Conservation (phyloP, 2,329 filamentous ascomycete species). For the Alternaria sp. region DNA sequence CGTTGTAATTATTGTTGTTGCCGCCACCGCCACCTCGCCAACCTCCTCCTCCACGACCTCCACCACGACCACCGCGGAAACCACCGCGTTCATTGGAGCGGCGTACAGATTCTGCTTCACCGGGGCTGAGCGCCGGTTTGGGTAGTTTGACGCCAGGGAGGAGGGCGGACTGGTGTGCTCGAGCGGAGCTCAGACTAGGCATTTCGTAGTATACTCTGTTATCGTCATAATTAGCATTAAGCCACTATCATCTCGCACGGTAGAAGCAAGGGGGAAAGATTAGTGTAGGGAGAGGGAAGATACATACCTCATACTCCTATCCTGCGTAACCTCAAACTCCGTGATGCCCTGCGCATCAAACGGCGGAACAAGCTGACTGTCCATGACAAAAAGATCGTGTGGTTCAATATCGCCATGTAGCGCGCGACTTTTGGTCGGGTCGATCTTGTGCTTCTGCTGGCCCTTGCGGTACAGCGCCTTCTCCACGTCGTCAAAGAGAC, state of each 20-base stretch:
- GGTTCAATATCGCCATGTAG: constrained; percentile 83
- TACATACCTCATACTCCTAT: constrained; percentile 84
- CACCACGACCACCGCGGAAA: constrained; percentile 29
- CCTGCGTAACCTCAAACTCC: constrained; percentile 43
- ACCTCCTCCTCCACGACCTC: constrained; percentile 25
- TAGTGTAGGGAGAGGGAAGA: no score
- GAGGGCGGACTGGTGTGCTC: constrained; percentile 92
- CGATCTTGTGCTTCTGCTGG: constrained; percentile 69
- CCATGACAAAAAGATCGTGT: constrained; percentile 83
- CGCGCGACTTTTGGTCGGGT: constrained; percentile 77
- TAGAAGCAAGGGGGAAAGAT: background rate
- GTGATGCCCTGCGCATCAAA: constrained; percentile 65
- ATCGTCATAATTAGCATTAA: constrained; percentile 29
- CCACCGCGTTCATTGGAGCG: constrained; percentile 68
- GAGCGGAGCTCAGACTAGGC: constrained; percentile 66
- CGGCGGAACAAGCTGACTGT: constrained; percentile 80
- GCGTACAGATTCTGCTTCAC: constrained; percentile 72
- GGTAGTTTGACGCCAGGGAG: constrained; percentile 82
- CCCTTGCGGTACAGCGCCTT: constrained; percentile 90
- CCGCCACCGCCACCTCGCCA: constrained; percentile 48
- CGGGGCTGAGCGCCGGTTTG: constrained; percentile 71
- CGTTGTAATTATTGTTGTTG: constrained; percentile 50
- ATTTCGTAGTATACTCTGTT: constrained; percentile 84
- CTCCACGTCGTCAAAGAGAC: constrained; percentile 85
- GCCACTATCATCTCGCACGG: no score